Base-by-base conservation (phyloP, 352 stramenopile genomes). In the Pythium phragmitis region DNA sequence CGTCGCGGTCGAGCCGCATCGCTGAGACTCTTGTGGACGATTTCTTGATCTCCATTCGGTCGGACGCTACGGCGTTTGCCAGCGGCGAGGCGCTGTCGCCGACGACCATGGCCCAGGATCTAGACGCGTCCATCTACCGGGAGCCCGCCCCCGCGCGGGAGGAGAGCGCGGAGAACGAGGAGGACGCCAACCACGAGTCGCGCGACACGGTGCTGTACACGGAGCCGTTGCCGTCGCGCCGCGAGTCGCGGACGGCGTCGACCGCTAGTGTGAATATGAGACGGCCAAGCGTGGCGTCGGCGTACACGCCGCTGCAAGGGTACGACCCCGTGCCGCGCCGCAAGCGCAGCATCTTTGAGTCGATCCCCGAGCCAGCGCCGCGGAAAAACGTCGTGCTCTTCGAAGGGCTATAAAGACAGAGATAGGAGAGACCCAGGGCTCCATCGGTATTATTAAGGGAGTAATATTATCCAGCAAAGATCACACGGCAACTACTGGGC, bases 351-450 rank as follows among this genome's bases (percentile, higher is more conserved):
- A 63, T 68, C 3, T 68, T 68, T 21, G 61, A 68, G 30, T n/a
- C 46, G 14, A 52, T 68, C 19, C 61, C 61, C 11, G 53, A 68
- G 28, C 61, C 61, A 16, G 37, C 47, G 9, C 61, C 61, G 49
- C 61, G 61, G 23, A 68, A 68, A 47, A 68, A 62, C 28, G 48
- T 68, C 34, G 54, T 68, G 46, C 61, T 68, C 11, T 68, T 63
- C 39, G 61, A 68, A 42, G 41, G 48, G 57, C 7, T 19, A 19
- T 46, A 19, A 46, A 42, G 9, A 16, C 14, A 12, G 14, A 42
- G 11, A 42, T 42, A 16, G 11, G 37, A 17, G 37, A 12, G 37
- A 13, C 11, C 2, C 9, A 3, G 4, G 26, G 26, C 26, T 30
- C 26, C 26, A 5, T 30, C 2, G 26, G 26, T 30, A 30, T 30